Conservation (phyloP, 768 basidiomycete species). For the Lyophyllum semitale region DNA sequence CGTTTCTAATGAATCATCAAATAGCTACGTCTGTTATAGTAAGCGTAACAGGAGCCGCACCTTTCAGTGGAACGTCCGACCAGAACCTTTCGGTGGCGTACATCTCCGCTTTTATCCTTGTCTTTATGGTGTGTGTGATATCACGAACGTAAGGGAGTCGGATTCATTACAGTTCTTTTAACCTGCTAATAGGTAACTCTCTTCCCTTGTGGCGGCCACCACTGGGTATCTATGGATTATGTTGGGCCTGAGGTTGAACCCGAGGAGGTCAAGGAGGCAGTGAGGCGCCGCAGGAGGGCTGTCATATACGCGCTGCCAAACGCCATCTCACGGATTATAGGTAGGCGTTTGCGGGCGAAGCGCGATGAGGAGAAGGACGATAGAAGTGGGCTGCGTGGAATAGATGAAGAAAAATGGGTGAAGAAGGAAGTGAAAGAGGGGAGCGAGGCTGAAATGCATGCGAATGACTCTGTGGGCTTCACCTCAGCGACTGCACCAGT, state of each 20-base stretch:
- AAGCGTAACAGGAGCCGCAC: conserved; percentile 59
- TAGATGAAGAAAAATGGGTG: conserved; percentile 2
- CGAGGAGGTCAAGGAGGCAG: conserved; percentile 51
- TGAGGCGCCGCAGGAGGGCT: conserved; percentile 37
- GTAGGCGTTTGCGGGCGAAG: not conserved
- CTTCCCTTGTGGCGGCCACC: conserved; percentile 63
- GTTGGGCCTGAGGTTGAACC: conserved; percentile 62
- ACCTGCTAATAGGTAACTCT: conserved; percentile 51
- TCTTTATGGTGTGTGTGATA: conserved; percentile 50
- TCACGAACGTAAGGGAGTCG: not conserved
- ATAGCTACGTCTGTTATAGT: conserved; percentile 67
- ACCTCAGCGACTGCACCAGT: not conserved
- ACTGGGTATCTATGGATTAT: conserved; percentile 62
- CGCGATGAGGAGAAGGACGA: not conserved
- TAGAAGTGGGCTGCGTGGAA: not conserved
- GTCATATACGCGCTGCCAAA: conserved; percentile 21
- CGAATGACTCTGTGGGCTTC: not conserved
- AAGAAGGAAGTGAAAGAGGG: not conserved
- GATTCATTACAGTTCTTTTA: not conserved
- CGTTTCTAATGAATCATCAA: not conserved
- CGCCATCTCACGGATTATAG: conserved; percentile 6
- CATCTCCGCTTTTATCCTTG: conserved; percentile 59
- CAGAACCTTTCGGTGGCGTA: conserved; percentile 68
- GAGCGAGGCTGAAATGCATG: not conserved
- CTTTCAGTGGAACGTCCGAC: conserved; percentile 61